A percentile compares a stretch with the other conserved stretches of the same genome.
phyloP scores from a whole-genome alignment of 768 basidiomycete species.

The Phaffia australis region DNA sequence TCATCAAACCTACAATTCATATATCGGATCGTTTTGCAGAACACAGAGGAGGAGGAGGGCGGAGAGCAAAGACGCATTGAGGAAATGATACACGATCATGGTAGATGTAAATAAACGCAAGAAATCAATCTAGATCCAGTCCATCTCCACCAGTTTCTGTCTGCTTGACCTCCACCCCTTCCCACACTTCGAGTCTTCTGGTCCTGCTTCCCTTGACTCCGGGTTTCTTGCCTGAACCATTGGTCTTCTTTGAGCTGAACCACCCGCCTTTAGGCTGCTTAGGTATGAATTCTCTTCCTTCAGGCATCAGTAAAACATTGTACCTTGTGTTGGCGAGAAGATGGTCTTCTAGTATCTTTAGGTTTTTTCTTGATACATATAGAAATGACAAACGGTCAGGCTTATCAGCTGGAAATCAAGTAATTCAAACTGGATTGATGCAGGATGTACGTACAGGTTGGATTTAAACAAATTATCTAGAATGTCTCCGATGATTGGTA shows the following conservation, averaged over 20 bases:
- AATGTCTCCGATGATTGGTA: slow-evolving; percentile 37
- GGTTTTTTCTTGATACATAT: not conserved
- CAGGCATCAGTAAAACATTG: slow-evolving; percentile 38
- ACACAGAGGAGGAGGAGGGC: too few species aligned
- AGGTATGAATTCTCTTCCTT: slow-evolving; percentile 31
- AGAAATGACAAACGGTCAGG: not conserved
- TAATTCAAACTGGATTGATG: slow-evolving; percentile 20
- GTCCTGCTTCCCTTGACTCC: slow-evolving; percentile 11
- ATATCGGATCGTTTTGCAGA: too few species aligned
- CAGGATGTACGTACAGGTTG: slow-evolving; percentile 33
- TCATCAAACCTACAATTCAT: too few species aligned
- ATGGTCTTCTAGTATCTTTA: slow-evolving; percentile 32
- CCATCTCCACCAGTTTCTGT: not conserved
- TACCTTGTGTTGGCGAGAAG: slow-evolving; percentile 31
- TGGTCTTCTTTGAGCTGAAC: slow-evolving; percentile 6
- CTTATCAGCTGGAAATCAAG: not conserved
- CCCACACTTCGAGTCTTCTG: slow-evolving; percentile 16
- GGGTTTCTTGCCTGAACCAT: slow-evolving; percentile 5
- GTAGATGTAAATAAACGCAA: too few species aligned
- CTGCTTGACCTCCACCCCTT: not conserved
- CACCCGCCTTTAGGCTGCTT: slow-evolving; percentile 13
- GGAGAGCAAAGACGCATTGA: too few species aligned
- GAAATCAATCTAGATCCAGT: slow-evolving; percentile 1
- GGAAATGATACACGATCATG: too few species aligned
- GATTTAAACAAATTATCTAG: slow-evolving; percentile 39